Base-by-base conservation (phyloP, 306 rosid species). In the Vachellia pachyceras region DNA sequence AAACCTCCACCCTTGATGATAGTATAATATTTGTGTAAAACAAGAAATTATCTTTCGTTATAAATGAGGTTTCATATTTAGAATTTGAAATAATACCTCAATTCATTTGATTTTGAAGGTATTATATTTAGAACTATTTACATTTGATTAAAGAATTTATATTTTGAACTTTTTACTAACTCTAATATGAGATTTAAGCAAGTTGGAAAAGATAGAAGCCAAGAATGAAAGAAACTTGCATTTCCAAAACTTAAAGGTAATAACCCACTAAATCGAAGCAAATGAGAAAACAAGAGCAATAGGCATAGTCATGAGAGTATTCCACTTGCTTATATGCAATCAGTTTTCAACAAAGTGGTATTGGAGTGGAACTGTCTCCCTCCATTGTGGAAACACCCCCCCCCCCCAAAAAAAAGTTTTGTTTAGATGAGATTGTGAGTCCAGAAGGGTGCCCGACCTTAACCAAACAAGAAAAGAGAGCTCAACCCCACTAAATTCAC, bases 401-500 rank as follows among this genome's bases (percentile, higher is more conserved):
- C 33, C 33, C 33, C 33, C 33, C 33, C 33, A 29, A 29, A 29
- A 29, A 29, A 29, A 29, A 2, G 65, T 58, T 58, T 58, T 36
- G 17, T 60, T 40, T 68, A n/a, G 49, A 49, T 47, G 13, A 73
- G 72, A 60, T 76, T 35, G 64, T 75, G 71, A 47, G 81, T 67
- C 25, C 7, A 1, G 68, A 22, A 40, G 78, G 79, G 41, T 74
- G 50, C 72, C 81, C 83, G 78, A 82, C 81, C 84, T 52, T 44
- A 70, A 66, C 71, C 40, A 64, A 82, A 85, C 82, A 85, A 82
- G 84, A 85, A 70, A 35, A 63, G 79, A 82, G 76, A 23, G 33
- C 80, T 37, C 84, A 75, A 85, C 84, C 76, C 55, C 41, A 54
- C 80, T 36, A 37, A 5, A 36, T 55, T 69, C 67, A 70, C 36